phyloP scores from a whole-genome alignment of 352 stramenopile species.

The Saprolegnia diclina region DNA sequence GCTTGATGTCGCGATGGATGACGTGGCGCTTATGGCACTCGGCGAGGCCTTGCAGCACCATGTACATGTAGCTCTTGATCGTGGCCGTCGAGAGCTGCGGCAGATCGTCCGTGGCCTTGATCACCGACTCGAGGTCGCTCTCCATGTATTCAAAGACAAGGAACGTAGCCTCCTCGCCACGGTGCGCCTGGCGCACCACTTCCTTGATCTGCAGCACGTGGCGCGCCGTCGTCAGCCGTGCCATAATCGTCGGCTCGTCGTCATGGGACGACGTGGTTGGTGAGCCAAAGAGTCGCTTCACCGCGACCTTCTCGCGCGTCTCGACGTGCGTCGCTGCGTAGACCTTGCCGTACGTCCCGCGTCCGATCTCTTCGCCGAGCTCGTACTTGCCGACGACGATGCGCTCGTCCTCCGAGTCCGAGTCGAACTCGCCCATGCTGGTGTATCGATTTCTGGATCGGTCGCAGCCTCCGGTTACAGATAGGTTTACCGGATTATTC shows the following conservation, averaged over 20 bases:
- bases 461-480: not conserved
- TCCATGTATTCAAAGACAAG: slow-evolving; percentile 77
- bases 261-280: slow-evolving; percentile 27
- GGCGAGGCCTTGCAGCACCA: slow-evolving; percentile 54
- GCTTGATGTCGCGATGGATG: slow-evolving; percentile 75
- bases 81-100: slow-evolving; percentile 42
- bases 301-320: slow-evolving; percentile 41
- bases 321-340: slow-evolving; percentile 51
- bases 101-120: slow-evolving; percentile 37
- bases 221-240: slow-evolving; percentile 37
- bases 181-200: slow-evolving; percentile 11
- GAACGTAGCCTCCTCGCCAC: slow-evolving; percentile 15
- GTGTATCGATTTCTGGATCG: not conserved
- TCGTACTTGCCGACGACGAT: slow-evolving; percentile 47
- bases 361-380: slow-evolving; percentile 63
- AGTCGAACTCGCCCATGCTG: slow-evolving; percentile 27
- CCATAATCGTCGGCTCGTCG: slow-evolving; percentile 45
- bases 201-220: slow-evolving; percentile 55
- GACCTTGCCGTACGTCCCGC: slow-evolving; percentile 74
- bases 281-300: slow-evolving; percentile 63
- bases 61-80: slow-evolving; percentile 63
- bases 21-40: slow-evolving; percentile 54
- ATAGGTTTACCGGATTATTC: slow-evolving; percentile 4
- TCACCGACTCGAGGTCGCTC: slow-evolving; percentile 60
- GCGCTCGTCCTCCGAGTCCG: slow-evolving; percentile 19